Percentiles rank a stretch among this genome's conserved stretches.
Conservation (phyloP, 768 basidiomycete species). For the Nidularia pulvinata region DNA sequence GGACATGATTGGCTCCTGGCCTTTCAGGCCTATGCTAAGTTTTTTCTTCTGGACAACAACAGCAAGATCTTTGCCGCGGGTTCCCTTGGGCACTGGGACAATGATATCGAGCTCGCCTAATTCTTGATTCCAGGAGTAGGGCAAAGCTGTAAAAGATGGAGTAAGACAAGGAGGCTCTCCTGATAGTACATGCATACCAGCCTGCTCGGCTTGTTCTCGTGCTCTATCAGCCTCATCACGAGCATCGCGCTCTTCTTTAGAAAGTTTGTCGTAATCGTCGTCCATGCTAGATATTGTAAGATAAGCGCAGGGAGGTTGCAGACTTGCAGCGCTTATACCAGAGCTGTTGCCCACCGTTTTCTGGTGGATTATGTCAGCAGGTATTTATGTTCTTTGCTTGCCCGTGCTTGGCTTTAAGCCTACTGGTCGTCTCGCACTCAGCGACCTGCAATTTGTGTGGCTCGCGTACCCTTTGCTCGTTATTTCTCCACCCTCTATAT, state of each 20-base stretch:
- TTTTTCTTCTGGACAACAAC: conserved; percentile 81
- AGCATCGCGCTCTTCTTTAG: conserved; percentile 72
- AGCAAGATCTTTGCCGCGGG: conserved; percentile 72
- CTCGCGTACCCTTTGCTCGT: conserved; percentile 1
- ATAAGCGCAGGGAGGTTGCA: not conserved
- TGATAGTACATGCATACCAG: conserved; percentile 50
- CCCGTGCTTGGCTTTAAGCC: conserved; percentile 15
- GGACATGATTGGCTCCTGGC: conserved; percentile 80
- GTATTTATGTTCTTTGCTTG: conserved; percentile 6
- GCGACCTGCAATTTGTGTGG: conserved; percentile 9
- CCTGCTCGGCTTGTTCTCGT: conserved; percentile 80
- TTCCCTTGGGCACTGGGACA: conserved; percentile 86
- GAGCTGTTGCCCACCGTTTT: too few species aligned
- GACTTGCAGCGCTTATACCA: too few species aligned
- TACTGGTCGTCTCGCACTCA: conserved; percentile 1
- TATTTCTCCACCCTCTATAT: conserved; percentile 5
- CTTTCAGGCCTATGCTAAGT: conserved; percentile 84
- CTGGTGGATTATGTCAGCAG: too few species aligned
- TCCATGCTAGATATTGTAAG: conserved; percentile 17
- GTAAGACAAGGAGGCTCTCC: conserved; percentile 11
- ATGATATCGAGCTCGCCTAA: conserved; percentile 84
- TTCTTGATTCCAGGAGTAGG: conserved; percentile 92
- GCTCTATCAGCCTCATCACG: conserved; percentile 69
- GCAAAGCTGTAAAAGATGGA: conserved; percentile 58
- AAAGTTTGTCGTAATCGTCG: conserved; percentile 74